Conservation (phyloP, 1,139 yeast species). For the Candida labiduridarum region DNA sequence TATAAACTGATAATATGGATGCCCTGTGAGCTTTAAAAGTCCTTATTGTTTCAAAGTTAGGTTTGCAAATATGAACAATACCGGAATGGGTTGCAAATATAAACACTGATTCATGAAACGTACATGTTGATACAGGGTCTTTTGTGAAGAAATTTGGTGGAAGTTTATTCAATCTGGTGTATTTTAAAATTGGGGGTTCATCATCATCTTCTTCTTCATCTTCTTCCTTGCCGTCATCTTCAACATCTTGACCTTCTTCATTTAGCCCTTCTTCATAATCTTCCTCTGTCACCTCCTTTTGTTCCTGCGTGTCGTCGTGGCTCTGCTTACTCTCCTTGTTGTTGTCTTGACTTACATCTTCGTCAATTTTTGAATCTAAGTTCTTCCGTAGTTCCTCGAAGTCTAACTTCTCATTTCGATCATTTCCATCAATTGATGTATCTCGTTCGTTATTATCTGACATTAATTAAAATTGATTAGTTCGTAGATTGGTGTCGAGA, state of each 20-base stretch:
- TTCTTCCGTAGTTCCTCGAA: not conserved
- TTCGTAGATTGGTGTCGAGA: too few species aligned
- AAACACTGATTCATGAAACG: conserved; percentile 58
- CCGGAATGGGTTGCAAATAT: conserved; percentile 94
- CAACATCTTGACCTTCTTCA: conserved; percentile 4
- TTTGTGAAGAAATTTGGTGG: conserved; percentile 68
- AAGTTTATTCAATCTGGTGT: conserved; percentile 63
- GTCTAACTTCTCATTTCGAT: not conserved
- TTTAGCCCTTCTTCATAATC: conserved; percentile 14
- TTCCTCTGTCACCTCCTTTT: not conserved
- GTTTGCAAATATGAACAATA: conserved; percentile 63
- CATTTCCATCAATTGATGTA: not conserved
- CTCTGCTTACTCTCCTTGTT: too few species aligned
- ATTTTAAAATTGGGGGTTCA: conserved; percentile 76
- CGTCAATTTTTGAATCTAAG: not conserved
- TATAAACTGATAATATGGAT: conserved; percentile 69
- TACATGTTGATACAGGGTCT: conserved; percentile 77
- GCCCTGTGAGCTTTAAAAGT: conserved; percentile 87
- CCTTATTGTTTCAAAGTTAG: conserved; percentile 60
- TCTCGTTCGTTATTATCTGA: not conserved
- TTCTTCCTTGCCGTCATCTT: conserved; percentile 20
- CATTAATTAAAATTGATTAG: not conserved
- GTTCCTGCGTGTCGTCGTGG: not conserved
- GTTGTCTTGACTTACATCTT: too few species aligned
- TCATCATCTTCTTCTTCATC: conserved; percentile 52